Base-by-base conservation (phyloP, 306 rosid species). In the Cicer judaicum region DNA sequence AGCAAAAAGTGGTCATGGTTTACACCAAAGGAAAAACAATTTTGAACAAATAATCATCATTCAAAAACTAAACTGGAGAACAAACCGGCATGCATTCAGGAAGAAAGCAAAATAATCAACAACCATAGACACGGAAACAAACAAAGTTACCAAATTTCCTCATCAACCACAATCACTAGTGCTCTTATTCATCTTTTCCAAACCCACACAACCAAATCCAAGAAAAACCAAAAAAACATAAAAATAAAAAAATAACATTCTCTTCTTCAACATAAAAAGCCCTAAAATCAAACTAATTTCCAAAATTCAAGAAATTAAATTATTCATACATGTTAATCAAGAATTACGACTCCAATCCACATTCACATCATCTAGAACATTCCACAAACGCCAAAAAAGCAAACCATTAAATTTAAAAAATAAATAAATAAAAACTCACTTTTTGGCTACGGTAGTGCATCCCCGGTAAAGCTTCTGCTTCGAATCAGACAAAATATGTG, bases 401-500 rank as follows among this genome's bases (percentile, higher is more conserved):
- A 61, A 36, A 11, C 49, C 42, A 49, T 11, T 8, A 2, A 18
- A 49, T 5, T n/a, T 1, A 16, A 12, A 38, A 49, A 10, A 10
- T 8, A 21, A 21, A 19, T 24, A 21, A 10, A 13, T 6, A 12
- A 39, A 48, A 69, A 34, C 77, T 79, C 49, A 85, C 89, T 55
- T 79, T 75, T 77, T 85, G 7, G 77, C 79, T 1, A 83, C 80
- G n/a, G 54, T 49, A 1, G 18, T 44, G 76, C 89, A 85, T 16
- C 81, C 79, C 3, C 65, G 62, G 15, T 85, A 82, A 47, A 85
- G 86, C 65, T 40, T 55, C 84, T 85, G 86, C 38, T 79, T 82
- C 0, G 89, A 11, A 79, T 85, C 89, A 2, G 83, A 80, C 65
- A 85, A 42, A 34, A 85, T 79, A 40, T 85, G 89, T 7, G 71